A percentile compares a stretch with the other conserved stretches of the same genome.
These are phyloP conservation scores for Lophiostoma macrostomum DNA, from an alignment of 495 filamentous ascomycete genomes.

Conservation along the genomic window DNA sequence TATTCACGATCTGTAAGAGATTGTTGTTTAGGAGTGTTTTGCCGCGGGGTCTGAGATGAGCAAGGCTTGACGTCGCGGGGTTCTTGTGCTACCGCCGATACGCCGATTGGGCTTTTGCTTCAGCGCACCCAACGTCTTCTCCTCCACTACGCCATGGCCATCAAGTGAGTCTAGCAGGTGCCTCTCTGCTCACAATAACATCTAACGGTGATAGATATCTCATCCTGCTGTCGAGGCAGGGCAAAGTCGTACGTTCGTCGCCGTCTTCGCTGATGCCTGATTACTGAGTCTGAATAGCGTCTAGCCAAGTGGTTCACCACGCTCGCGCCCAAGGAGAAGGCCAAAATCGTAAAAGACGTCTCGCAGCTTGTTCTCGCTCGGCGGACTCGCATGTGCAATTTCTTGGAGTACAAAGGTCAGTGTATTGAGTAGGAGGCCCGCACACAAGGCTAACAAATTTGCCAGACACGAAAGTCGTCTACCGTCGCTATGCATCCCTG, in stretches of 20 bases:
- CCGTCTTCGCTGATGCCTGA: slow-evolving; percentile 39
- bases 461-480: slow-evolving; percentile 93
- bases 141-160: slow-evolving; percentile 51
- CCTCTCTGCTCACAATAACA: not conserved
- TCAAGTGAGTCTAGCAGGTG: slow-evolving; percentile 52
- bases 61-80: slow-evolving; percentile 18
- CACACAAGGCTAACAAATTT: slow-evolving; percentile 16
- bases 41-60: too few species aligned
- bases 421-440: not conserved
- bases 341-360: slow-evolving; percentile 99
- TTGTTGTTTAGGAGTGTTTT: too few species aligned
- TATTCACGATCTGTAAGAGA: too few species aligned
- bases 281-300: slow-evolving; percentile 59
- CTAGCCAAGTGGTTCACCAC: slow-evolving; percentile 99
- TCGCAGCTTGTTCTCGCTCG: slow-evolving; percentile 95
- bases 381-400: slow-evolving; percentile 98
- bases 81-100: slow-evolving; percentile 1
- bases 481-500: slow-evolving; percentile 95
- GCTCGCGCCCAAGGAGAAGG: slow-evolving; percentile 95
- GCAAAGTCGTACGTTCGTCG: slow-evolving; percentile 84
- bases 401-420: slow-evolving; percentile 96
- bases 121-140: not conserved
- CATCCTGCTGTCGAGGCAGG: slow-evolving; percentile 94
- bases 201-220: slow-evolving; percentile 65
- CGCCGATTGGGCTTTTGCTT: slow-evolving; percentile 2